Evolutionary conservation across 768 basidiomycete species (phyloP).

Genomic region (Pleurotus platypus): DNA sequence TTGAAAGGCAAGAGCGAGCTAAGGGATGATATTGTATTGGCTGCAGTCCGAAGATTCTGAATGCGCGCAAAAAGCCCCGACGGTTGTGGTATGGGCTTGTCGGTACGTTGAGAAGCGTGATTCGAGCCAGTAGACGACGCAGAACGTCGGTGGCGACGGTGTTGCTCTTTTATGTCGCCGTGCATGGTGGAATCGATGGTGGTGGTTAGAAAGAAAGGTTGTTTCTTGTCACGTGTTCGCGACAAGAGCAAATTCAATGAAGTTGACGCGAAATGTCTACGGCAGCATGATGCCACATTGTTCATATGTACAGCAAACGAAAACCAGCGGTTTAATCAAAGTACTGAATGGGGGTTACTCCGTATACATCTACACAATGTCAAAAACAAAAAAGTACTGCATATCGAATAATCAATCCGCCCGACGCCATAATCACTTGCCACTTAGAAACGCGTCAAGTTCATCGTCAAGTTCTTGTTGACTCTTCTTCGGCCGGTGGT

Average conservation of each 20-base stretch:
- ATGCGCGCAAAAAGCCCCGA: constrained; percentile 4
- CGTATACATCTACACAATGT: too few species aligned
- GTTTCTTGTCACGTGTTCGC: too few species aligned
- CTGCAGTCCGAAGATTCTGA: background rate
- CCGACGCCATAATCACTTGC: too few species aligned
- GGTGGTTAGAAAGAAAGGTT: background rate
- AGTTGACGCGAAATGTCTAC: too few species aligned
- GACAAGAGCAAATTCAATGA: too few species aligned
- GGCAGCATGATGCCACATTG: too few species aligned
- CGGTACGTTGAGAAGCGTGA: background rate
- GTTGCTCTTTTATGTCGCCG: background rate
- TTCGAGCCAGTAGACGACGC: background rate
- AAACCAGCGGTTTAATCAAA: too few species aligned
- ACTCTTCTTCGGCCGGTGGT: constrained; percentile 44
- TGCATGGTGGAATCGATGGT: background rate
- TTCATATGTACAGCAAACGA: too few species aligned
- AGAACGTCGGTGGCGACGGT: background rate
- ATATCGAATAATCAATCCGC: too few species aligned
- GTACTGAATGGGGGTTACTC: too few species aligned
- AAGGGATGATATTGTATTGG: constrained; percentile 4
- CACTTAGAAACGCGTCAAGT: constrained; percentile 72
- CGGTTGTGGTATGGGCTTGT: background rate
- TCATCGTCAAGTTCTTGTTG: constrained; percentile 82
- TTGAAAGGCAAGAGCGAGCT: background rate
- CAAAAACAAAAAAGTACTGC: too few species aligned